Evolutionary conservation across 1,284 basidiomycete genomes (phyloP), one percentile per base, ranked within the genome.

Genomic region (Somion occarium): DNA sequence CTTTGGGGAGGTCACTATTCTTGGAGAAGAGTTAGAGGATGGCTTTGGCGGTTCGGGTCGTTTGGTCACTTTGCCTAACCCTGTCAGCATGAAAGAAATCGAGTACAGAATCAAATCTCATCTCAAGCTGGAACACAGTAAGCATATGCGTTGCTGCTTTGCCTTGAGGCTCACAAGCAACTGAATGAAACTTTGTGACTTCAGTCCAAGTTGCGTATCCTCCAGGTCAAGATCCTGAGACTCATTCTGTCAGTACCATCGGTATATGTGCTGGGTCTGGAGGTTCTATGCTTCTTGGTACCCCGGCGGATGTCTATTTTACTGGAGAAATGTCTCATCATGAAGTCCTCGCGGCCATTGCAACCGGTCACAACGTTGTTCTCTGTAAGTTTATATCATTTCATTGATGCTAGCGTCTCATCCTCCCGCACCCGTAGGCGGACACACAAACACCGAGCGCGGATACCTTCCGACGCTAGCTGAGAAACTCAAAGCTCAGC

Each of bases 271-370:
- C 91, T 26, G 92, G 92, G 24, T 85, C 87, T 20, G 92, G 91
- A 47, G 88, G 80, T 1, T 84, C 85, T 41, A 73, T 93, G 67
- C 76, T 96, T 38, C 66, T 75, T 38, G 84, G 80, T 46, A 75
- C 80, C 50, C 69, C 80, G 27, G 91, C 91, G 39, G 91, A 95
- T 65, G 78, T 93, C 23, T 90, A 90, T 65, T 77, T 93, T 59
- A 96, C 93, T 1, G 93, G 93, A n/a, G 93, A 95, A 68, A 92
- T 95, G 91, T 68, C 78, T 23, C 92, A 95, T 69, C 91, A 95
- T 64, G 87, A 93, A 54, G 83, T 93, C 44, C 74, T 95, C 24
- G 87, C 89, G 2, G 78, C 85, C 2, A 74, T 91, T 1, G 88
- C 87, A 12, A 69, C 70, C 44, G 89, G 89, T 39, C 82, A 76